phyloP scores from a whole-genome alignment of 2,329 filamentous ascomycete genomes.

The Pseudogymnoascus sp. region DNA sequence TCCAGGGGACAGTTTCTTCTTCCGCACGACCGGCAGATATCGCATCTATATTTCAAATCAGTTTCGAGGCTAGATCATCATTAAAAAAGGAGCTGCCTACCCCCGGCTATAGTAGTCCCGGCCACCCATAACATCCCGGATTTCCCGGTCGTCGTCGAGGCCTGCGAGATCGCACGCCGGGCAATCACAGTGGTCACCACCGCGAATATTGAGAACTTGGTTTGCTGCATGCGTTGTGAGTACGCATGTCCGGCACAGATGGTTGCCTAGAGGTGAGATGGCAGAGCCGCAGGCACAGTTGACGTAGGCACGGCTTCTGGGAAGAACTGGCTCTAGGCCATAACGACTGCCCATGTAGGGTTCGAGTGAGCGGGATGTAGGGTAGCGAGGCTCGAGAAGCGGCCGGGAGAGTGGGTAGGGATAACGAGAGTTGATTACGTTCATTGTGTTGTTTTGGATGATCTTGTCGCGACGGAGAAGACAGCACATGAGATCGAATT shows the following conservation, averaged over 20 bases:
- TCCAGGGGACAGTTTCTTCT: constrained; percentile 3
- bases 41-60: background rate
- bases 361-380: constrained; percentile 3
- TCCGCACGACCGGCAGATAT: constrained; percentile 6
- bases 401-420: background rate
- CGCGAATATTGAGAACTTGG: constrained; percentile 6
- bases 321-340: background rate
- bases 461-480: background rate
- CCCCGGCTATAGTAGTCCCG: background rate
- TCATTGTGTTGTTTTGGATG: constrained; percentile 9
- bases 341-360: background rate
- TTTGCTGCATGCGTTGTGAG: constrained; percentile 10
- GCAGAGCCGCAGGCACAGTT: constrained; percentile 3
- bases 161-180: background rate
- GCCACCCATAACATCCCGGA: background rate
- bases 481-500: constrained; percentile 2
- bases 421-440: constrained; percentile 8
- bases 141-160: background rate
- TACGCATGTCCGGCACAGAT: constrained; percentile 6
- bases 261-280: constrained; percentile 2
- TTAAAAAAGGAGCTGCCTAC: background rate
- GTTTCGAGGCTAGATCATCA: background rate
- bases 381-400: constrained; percentile 1
- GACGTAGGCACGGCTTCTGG: constrained; percentile 2
- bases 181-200: constrained; percentile 10